Evolutionary conservation across 2,329 filamentous ascomycete genomes (phyloP).

Genomic region (Clonostachys rosea): DNA sequence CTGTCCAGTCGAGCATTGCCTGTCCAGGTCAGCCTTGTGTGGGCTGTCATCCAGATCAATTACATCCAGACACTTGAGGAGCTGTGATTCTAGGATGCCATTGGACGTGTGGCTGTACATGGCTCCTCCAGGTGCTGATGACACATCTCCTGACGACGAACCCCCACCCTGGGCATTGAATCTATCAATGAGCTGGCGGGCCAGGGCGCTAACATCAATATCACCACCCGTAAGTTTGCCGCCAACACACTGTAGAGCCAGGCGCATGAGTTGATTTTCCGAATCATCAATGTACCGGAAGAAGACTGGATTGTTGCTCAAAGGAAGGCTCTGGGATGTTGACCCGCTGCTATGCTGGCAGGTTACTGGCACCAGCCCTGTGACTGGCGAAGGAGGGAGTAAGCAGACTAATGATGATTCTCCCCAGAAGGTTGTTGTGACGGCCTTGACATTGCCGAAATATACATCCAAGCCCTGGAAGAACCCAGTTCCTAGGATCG

Average conservation of each 20-base stretch:
- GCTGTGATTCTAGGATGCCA: conserved; percentile 58
- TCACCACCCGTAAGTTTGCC: conserved; percentile 61
- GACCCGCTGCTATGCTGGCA: conserved; percentile 41
- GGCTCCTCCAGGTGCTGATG: conserved; percentile 35
- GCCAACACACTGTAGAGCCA: conserved; percentile 60
- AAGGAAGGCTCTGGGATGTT: background rate
- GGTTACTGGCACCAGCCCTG: conserved; percentile 67
- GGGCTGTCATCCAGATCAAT: conserved; percentile 74
- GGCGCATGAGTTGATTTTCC: conserved; percentile 63
- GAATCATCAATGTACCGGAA: conserved; percentile 76
- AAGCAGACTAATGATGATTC: conserved; percentile 76
- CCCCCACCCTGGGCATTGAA: conserved; percentile 39
- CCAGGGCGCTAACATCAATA: conserved; percentile 57
- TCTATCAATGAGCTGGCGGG: conserved; percentile 52
- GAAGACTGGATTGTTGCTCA: conserved; percentile 34
- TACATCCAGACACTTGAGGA: conserved; percentile 72
- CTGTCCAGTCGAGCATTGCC: conserved; percentile 62
- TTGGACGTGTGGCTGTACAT: conserved; percentile 31
- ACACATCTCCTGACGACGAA: conserved; percentile 6
- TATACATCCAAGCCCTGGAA: conserved; percentile 74
- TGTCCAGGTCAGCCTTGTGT: conserved; percentile 62
- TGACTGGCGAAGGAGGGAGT: conserved; percentile 63
- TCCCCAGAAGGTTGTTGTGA: conserved; percentile 77
- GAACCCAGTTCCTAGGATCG: conserved; percentile 76
- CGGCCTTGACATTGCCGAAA: conserved; percentile 64